Evolutionary conservation across 257 asterid species (phyloP), one percentile per base, ranked within the genome.

Genomic region (Eucommia ulmoides): DNA sequence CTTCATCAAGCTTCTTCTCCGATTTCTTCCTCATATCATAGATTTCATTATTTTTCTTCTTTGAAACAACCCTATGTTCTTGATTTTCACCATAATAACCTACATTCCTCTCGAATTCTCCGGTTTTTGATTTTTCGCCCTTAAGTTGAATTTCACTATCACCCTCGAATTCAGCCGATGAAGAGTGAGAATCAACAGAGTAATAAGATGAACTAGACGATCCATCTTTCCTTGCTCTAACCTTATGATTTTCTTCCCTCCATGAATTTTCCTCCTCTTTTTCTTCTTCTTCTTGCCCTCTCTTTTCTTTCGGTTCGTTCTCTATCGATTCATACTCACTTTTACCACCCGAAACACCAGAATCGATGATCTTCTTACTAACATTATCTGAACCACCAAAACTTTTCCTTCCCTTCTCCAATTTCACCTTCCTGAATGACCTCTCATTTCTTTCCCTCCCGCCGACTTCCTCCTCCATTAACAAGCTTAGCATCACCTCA

Each of bases 151-250:
- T 23, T 23, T 74, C 93, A 44, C 56, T 61, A 20, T 77, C 91
- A 42, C 58, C 62, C 33, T 65, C 87, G 64, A 62, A 63, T 10
- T 76, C 88, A 62, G 67, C 82, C 33, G 58, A 59, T 11, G 97
- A 87, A 57, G 84, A 69, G n/a, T n/a, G n/a, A n/a, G n/a, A n/a
- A n/a, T n/a, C n/a, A 50, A 76, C 33, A 1, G 97, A 81, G 70
- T 81, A 81, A 67, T 78, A 87, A 3, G 94, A 87, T 7, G 97
- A 81, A 64, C 91, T 74, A 68, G 76, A 69, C 25, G 94, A 87
- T 55, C 77, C 88, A 60, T 74, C 83, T 74, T 62, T 78, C 69
- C 79, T 83, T 65, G 63, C 46, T 65, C 65, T 65, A 53, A 63
- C 70, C 65, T 59, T 54, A 17, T 62, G 76, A 52, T 77, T 71